Base-by-base conservation (phyloP, 2,329 filamentous ascomycete species). In the Drechslerella dactyloides region DNA sequence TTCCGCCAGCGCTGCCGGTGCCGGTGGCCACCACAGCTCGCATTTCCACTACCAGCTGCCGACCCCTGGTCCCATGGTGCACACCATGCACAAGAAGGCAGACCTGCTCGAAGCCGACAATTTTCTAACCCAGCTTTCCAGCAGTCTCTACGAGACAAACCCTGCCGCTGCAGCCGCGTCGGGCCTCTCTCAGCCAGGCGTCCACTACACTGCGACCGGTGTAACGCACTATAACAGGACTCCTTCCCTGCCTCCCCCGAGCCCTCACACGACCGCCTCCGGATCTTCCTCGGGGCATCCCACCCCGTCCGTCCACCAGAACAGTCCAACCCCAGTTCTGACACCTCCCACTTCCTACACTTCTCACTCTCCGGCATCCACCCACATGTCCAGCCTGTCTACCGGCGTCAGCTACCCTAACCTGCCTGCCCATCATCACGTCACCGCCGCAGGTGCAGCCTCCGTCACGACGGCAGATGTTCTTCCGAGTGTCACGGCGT, bases 121-220 rank as follows among this genome's bases (percentile, higher is more conserved):
- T 78, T 90, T 97, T 79, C 86, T 99, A 62, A 92, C 96, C 81
- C 91, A 97, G 81, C 93, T 97, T 84, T 93, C 97, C 81, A 88
- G 89, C 74, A 97, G 93, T 51, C 91, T 97, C 54, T 97, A 97
- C 79, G 94, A 97, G 81, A 96, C 89, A 79, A 88, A 92, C 62
- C 90, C 88, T 76, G 89, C 92, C 56, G 89, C 91, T 33, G 90
- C 91, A 1, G 89, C 89, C 48, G 90, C 66, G 86, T 96, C 68
- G 89, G 90, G 76, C 57, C 63, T 70, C 21, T 63, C 66, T 2
- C 66, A 70, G 21, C 66, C 66, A 1, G 66, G 66, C 44, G 66
- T 70, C 24, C 66, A 70, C 35, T 70, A 70, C 55, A 70, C 66
- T 40, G 33, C 66, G 17, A 70, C 66, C 1, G 66, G 66, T 13